phyloP scores from a whole-genome alignment of 495 filamentous ascomycete genomes.

The Beverwykella pulmonaria region DNA sequence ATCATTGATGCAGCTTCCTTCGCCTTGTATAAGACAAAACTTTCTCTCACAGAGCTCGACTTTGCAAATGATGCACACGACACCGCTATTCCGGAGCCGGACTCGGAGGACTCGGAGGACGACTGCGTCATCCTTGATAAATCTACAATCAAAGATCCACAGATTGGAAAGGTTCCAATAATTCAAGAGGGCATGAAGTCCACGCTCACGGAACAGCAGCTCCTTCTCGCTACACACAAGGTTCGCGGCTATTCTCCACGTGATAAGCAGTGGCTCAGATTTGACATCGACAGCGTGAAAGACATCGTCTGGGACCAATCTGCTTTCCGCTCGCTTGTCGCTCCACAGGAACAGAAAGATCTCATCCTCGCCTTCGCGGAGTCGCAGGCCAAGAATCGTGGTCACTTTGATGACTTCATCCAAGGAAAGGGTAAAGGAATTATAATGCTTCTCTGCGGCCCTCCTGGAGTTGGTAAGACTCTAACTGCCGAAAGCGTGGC shows the following conservation, averaged over 20 bases:
- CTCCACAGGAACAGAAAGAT: not conserved
- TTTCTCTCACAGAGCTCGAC: conserved; percentile 2
- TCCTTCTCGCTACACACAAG: not conserved
- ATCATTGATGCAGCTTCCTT: conserved; percentile 17
- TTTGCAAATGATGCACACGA: conserved; percentile 53
- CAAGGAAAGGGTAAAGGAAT: conserved; percentile 1
- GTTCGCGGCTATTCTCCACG: conserved; percentile 16
- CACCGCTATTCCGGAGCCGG: conserved; percentile 52
- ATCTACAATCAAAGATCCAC: not conserved
- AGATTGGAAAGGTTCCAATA: not conserved
- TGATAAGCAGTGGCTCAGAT: not conserved
- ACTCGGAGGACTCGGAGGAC: conserved; percentile 52
- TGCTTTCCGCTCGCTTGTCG: not conserved
- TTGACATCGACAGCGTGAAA: not conserved
- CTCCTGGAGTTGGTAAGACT: conserved; percentile 46
- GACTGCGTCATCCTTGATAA: conserved; percentile 42
- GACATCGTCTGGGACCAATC: not conserved
- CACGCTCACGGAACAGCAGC: conserved; percentile 8
- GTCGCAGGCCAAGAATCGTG: not conserved
- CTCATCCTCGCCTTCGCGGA: conserved; percentile 1
- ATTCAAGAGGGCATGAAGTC: not conserved
- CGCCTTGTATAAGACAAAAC: not conserved
- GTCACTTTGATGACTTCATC: conserved; percentile 8
- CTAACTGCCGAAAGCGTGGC: conserved; percentile 42
- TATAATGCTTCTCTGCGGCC: conserved; percentile 22